These are phyloP conservation scores for Plasmodium cynomolgi DNA, from an alignment of 169 alveolate genomes.

Conservation along the genomic window DNA sequence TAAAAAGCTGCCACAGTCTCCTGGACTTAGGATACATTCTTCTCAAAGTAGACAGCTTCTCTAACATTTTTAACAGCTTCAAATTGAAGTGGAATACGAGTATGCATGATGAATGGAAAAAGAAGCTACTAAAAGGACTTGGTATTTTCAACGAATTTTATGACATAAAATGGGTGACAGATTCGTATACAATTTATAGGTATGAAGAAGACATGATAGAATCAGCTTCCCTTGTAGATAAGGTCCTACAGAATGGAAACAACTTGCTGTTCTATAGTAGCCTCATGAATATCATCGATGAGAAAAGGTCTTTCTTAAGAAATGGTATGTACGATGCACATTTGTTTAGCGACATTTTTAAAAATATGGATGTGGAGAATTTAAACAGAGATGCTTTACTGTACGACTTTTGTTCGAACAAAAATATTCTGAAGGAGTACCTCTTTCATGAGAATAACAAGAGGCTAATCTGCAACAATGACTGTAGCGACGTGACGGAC, in stretches of 20 bases:
- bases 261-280: slow-evolving; percentile 33
- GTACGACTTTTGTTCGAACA: slow-evolving; percentile 44
- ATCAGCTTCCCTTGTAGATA: slow-evolving; percentile 56
- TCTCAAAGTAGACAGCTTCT: slow-evolving; percentile 29
- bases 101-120: slow-evolving; percentile 61
- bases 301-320: slow-evolving; percentile 6
- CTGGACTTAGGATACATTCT: slow-evolving; percentile 61
- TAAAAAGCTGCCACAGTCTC: slow-evolving; percentile 17
- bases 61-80: slow-evolving; percentile 26
- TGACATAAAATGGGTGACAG: slow-evolving; percentile 67
- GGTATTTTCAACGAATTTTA: slow-evolving; percentile 69
- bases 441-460: slow-evolving; percentile 8
- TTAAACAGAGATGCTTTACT: slow-evolving; percentile 24
- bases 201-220: slow-evolving; percentile 61
- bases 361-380: slow-evolving; percentile 20
- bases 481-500: not conserved
- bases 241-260: slow-evolving; percentile 47
- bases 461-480: not conserved
- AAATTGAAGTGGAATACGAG: slow-evolving; percentile 22
- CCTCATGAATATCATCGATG: slow-evolving; percentile 49
- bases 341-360: slow-evolving; percentile 41
- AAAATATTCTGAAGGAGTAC: slow-evolving; percentile 20
- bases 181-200: slow-evolving; percentile 30
- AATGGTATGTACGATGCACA: slow-evolving; percentile 55
- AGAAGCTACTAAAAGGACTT: slow-evolving; percentile 45